Conservation (phyloP, 352 stramenopile genomes). For the Pythium apleroticum region DNA sequence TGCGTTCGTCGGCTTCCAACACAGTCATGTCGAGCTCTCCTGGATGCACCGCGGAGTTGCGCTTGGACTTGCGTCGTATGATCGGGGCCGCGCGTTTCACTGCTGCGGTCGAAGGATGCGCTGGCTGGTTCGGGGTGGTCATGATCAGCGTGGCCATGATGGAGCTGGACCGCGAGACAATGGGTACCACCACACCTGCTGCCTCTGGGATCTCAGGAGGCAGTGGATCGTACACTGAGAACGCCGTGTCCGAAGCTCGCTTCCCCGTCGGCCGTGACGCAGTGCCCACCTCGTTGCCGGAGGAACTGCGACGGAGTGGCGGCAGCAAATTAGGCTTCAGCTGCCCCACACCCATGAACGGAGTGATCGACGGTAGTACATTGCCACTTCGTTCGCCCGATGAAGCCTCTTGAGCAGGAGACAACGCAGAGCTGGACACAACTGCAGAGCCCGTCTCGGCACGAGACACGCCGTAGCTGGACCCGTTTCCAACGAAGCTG, state of each 20-base stretch:
- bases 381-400: neutral
- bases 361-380: neutral
- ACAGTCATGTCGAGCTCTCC: neutral
- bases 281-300: neutral
- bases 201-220: neutral
- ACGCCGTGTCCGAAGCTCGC: neutral
- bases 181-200: neutral
- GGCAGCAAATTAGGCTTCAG: neutral
- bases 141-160: constrained; percentile 13
- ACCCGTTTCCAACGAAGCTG: neutral
- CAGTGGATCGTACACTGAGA: constrained; percentile 19
- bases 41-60: constrained; percentile 1
- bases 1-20: neutral
- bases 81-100: neutral
- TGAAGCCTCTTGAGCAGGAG: neutral
- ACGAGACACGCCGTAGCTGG: constrained; percentile 11
- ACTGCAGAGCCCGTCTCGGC: neutral
- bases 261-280: neutral
- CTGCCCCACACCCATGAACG: neutral
- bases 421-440: constrained; percentile 5
- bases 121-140: neutral
- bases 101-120: neutral
- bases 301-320: constrained; percentile 1
- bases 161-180: neutral
- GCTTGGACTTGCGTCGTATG: neutral